Base-by-base conservation (phyloP, 2,329 filamentous ascomycete genomes). In the Monilinia fructicola region DNA sequence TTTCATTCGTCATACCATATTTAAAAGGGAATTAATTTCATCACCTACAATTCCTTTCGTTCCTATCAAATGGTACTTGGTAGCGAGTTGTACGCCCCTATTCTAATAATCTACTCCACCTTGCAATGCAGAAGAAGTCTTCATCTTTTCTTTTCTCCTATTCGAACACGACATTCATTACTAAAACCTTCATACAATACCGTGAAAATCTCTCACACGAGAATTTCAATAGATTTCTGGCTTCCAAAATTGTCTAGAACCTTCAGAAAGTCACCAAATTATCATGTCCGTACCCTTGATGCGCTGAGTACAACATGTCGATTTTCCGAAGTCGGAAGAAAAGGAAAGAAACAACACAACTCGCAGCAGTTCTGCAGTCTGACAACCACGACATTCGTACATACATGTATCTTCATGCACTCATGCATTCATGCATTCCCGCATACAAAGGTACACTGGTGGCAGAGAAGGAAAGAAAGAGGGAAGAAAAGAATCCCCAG, bases 301-400 rank as follows among this genome's bases (percentile, higher is more conserved):
- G 18, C 31, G 6, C 42, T 38, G 52, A 56, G 35, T 58, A 64
- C 62, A 58, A 55, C 62, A 58, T 46, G 16, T 46, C 59, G 35
- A 38, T 26, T 46, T 64, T 46, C 62, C 53, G 14, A 64, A 46
- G 42, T 56, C 62, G 53, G 62, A 56, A 64, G 10, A 14, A 44
- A 44, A 64, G 52, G 62, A 64, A 46, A 56, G 62, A 56, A 56
- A 64, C 23, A 64, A 35, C n/a, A 56, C 56, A 48, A 46, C 42
- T 35, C 42, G 56, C 38, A 64, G 28, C 42, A 64, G 42, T 7
- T 38, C 52, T 56, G 42, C 53, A 38, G 62, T 58, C 62, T 58
- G 62, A 64, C 62, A 64, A 28, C 42, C 62, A 64, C 46, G 1
- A 26, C 46, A 62, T 53, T 14, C 26, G 10, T 21, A 28, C 11